Conservation (phyloP, 768 basidiomycete species). For the Baorangia bicolor region DNA sequence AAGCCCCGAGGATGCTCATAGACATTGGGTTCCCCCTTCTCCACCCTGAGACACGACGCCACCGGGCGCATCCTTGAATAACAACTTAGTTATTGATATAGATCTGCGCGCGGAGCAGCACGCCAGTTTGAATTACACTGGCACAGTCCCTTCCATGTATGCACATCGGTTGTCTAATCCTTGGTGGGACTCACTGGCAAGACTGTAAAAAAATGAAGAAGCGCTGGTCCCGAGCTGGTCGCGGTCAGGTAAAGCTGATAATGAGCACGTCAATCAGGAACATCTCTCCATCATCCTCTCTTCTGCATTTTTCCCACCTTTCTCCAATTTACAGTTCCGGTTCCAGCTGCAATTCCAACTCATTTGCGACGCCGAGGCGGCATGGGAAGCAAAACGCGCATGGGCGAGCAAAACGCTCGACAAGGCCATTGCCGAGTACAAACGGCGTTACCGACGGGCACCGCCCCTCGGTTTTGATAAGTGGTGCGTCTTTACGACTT, state of each 20-base stretch:
- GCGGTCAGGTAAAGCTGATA: not conserved
- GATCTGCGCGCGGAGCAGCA: not conserved
- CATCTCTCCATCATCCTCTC: not conserved
- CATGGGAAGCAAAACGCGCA: slow-evolving; percentile 36
- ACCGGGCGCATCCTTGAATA: too few species aligned
- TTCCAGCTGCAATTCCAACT: slow-evolving; percentile 29
- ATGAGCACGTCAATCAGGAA: too few species aligned
- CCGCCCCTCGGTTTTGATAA: slow-evolving; percentile 45
- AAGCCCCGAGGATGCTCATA: too few species aligned
- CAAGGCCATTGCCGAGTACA: slow-evolving; percentile 40
- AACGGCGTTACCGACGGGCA: slow-evolving; percentile 30
- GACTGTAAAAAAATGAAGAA: too few species aligned
- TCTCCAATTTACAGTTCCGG: not conserved
- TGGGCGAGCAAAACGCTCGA: slow-evolving; percentile 38
- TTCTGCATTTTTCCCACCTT: not conserved
- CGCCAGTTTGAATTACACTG: too few species aligned
- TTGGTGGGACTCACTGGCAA: too few species aligned
- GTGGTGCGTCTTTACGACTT: slow-evolving; percentile 32
- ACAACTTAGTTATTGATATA: not conserved
- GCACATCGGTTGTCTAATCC: too few species aligned
- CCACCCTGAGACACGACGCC: too few species aligned
- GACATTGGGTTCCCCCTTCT: too few species aligned
- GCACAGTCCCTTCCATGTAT: too few species aligned
- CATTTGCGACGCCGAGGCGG: slow-evolving; percentile 35
- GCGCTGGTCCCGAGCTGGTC: too few species aligned